Base-by-base conservation (phyloP, 176 grass and related monocot species). In the Bolboschoenus planiculmis region DNA sequence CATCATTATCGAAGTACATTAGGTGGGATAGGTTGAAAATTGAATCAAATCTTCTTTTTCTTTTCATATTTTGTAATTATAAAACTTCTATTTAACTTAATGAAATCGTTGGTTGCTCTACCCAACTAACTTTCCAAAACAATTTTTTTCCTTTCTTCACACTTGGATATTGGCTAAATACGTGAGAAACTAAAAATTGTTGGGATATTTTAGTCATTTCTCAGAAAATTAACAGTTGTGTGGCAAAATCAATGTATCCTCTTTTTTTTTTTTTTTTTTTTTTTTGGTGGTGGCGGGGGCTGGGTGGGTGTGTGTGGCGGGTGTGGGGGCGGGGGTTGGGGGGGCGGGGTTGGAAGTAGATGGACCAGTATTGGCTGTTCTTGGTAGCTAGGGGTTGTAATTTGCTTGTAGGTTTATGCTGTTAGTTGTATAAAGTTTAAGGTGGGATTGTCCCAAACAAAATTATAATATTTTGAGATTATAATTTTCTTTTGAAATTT, bases 201-300 rank as follows among this genome's bases (percentile, higher is more conserved):
- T 14, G 36, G 4, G 54, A 42, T 53, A 39, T n/a, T 33, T 23
- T 80, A 55, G 26, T 56, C 10, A 8, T 36, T 81, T 81, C 53
- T 40, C 42, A 60, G 29, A 40, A 53, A 78, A 31, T 21, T 53
- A 53, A 15, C 10, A 2, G 50, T 47, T 78, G 15, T 9, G 56
- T 34, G 79, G 57, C 54, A 24, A 84, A 43, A 39, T 81, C 6
- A 5, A 84, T 79, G 48, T 30, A 68, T 15, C 2, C 74, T 85
- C 78, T 29, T 40, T 50, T 26, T n/a, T 65, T 15, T 5, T 74
- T 85, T 83, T n/a, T 40, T 58, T 26, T n/a, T 43, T 30, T 62
- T 60, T 13, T 56, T 86, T 23, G 0, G 2, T 15, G 56, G 51
- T 39, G n/a, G n/a, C n/a, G n/a, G n/a, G n/a, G n/a, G n/a, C n/a